Evolutionary conservation across 768 basidiomycete genomes (phyloP).

Genomic region (Phaffia australis): DNA sequence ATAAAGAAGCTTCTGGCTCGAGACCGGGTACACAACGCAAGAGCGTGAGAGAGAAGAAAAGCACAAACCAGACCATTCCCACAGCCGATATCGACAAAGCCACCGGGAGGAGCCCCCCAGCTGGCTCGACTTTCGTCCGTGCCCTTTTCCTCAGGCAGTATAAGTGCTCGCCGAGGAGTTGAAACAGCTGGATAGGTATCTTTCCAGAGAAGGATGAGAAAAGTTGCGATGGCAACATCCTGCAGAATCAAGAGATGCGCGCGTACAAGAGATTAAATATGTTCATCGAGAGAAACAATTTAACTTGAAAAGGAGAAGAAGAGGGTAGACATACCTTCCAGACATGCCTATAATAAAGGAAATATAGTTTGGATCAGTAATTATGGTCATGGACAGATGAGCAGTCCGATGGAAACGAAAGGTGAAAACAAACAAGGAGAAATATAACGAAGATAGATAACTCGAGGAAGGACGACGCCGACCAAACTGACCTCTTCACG

Average conservation of each 20-base stretch:
- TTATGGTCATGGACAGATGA: too few relatives aligned
- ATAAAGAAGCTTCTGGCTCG: too few relatives aligned
- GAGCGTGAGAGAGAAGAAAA: background rate
- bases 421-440: too few relatives aligned
- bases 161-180: background rate
- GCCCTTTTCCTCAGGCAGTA: background rate
- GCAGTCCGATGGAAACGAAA: too few relatives aligned
- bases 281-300: too few relatives aligned
- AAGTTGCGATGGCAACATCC: slow-evolving; percentile 93
- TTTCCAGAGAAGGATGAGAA: slow-evolving; percentile 84
- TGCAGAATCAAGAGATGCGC: slow-evolving; percentile 36
- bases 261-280: background rate
- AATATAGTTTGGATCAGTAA: too few relatives aligned
- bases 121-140: slow-evolving; percentile 40
- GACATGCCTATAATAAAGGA: too few relatives aligned
- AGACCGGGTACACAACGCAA: too few relatives aligned
- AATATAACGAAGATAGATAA: slow-evolving; percentile 6
- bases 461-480: slow-evolving; percentile 29
- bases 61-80: slow-evolving; percentile 70
- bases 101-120: slow-evolving; percentile 71
- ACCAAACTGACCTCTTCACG: slow-evolving; percentile 37
- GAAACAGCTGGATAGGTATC: slow-evolving; percentile 45
- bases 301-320: too few relatives aligned
- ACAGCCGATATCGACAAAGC: slow-evolving; percentile 87
- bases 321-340: too few relatives aligned